Evolutionary conservation across 805 yeast genomes (phyloP).

Genomic region (Metschnikowia cubensis): DNA sequence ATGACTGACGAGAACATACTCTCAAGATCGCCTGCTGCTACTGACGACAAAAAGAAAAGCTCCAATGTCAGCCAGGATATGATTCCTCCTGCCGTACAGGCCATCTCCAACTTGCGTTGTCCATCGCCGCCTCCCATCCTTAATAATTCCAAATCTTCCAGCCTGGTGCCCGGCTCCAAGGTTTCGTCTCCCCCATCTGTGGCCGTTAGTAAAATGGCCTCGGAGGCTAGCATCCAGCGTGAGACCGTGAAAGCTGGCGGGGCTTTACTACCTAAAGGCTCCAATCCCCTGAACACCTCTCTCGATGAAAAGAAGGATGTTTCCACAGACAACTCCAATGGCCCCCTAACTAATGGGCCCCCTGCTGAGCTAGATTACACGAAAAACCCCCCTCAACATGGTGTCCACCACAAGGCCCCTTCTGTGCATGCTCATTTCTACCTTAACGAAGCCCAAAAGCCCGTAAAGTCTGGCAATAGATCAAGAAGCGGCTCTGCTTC

Average conservation of each 20-base stretch:
- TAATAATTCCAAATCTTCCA: constrained; percentile 18
- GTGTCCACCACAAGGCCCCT: constrained; percentile 48
- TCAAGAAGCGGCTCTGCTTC: constrained; percentile 39
- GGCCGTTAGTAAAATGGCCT: background rate
- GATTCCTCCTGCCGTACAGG: constrained; percentile 50
- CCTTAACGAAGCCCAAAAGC: constrained; percentile 64
- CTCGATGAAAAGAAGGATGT: background rate
- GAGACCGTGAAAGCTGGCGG: constrained; percentile 46
- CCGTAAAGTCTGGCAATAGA: constrained; percentile 26
- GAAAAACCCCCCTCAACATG: constrained; percentile 28
- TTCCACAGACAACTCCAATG: background rate
- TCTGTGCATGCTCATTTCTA: constrained; percentile 79
- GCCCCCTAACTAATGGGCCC: background rate
- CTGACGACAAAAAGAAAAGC: background rate
- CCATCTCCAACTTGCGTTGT: constrained; percentile 55
- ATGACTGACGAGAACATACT: background rate
- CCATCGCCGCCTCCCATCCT: constrained; percentile 75
- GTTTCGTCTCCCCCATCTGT: constrained; percentile 5
- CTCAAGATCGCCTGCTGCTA: background rate
- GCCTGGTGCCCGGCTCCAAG: constrained; percentile 6
- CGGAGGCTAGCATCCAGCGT: constrained; percentile 7
- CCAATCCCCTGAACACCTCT: background rate
- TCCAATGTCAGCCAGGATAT: constrained; percentile 7
- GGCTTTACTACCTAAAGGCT: constrained; percentile 31
- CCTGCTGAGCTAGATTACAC: constrained; percentile 22